phyloP scores from a whole-genome alignment of 1,284 basidiomycete genomes.

The Golubevia pallescens region DNA sequence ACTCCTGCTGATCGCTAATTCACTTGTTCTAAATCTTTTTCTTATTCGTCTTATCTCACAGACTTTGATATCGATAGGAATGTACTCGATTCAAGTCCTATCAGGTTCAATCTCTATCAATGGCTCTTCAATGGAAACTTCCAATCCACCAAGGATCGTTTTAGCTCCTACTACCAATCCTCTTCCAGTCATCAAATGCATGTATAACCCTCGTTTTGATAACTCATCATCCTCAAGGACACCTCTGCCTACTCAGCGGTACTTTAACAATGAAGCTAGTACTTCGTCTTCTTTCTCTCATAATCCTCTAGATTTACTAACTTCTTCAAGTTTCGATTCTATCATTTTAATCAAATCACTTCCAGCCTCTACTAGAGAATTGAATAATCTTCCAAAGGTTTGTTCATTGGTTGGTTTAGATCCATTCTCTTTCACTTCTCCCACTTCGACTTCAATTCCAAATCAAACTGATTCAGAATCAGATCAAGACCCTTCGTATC shows the following conservation, averaged over 20 bases:
- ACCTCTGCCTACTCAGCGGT: constrained; percentile 13
- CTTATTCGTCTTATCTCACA: too few species aligned
- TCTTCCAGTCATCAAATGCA: constrained; percentile 69
- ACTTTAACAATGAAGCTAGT: constrained; percentile 13
- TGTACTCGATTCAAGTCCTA: too few species aligned
- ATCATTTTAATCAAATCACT: constrained; percentile 71
- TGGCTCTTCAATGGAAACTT: constrained; percentile 68
- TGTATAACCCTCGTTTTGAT: constrained; percentile 21
- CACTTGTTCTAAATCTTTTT: too few species aligned
- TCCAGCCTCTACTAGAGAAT: constrained; percentile 50
- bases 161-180: constrained; percentile 75
- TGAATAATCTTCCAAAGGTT: neutral
- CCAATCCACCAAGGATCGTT: constrained; percentile 67
- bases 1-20: too few species aligned
- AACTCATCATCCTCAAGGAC: constrained; percentile 11
- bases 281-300: neutral
- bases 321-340: constrained; percentile 36
- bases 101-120: constrained; percentile 70
- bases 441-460: neutral
- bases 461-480: neutral
- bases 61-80: too few species aligned
- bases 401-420: constrained; percentile 6
- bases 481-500: neutral
- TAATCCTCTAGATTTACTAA: neutral
- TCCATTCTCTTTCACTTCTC: constrained; percentile 1